Evolutionary conservation across 768 basidiomycete species (phyloP).

Genomic region (Hortiboletus flavorubellus): DNA sequence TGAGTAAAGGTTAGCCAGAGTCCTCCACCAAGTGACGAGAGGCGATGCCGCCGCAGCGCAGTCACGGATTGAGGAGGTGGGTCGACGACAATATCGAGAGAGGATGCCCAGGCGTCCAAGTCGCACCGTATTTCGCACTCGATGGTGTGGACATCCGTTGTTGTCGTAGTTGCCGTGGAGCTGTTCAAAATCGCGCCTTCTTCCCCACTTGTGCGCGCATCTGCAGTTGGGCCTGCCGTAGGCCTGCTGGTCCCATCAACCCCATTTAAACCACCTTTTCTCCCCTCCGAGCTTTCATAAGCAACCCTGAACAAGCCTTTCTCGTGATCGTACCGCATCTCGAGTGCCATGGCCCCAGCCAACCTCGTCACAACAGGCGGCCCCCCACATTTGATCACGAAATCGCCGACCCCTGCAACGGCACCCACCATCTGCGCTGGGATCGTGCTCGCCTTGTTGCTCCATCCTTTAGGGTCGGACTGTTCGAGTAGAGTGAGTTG

Average conservation of each 20-base stretch:
- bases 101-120: conserved; percentile 81
- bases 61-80: conserved; percentile 85
- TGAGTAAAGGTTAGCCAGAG: conserved; percentile 93
- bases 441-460: conserved; percentile 83
- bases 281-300: conserved; percentile 65
- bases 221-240: not conserved
- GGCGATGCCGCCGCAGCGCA: conserved; percentile 80
- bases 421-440: conserved; percentile 91
- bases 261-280: conserved; percentile 35
- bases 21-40: conserved; percentile 86
- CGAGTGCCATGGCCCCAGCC: conserved; percentile 69
- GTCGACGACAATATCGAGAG: conserved; percentile 86
- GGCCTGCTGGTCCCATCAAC: conserved; percentile 16
- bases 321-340: conserved; percentile 85
- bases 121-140: conserved; percentile 94
- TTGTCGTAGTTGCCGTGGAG: conserved; percentile 1
- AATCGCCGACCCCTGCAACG: conserved; percentile 91
- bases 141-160: conserved; percentile 47
- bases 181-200: conserved; percentile 1
- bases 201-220: conserved; percentile 16
- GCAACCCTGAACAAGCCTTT: conserved; percentile 76
- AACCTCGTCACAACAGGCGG: conserved; percentile 89
- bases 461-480: conserved; percentile 96
- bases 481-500: conserved; percentile 92
- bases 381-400: conserved; percentile 91